These are phyloP conservation scores for Gentiana dahurica DNA, from an alignment of 257 asterid genomes.

Conservation along the genomic window DNA sequence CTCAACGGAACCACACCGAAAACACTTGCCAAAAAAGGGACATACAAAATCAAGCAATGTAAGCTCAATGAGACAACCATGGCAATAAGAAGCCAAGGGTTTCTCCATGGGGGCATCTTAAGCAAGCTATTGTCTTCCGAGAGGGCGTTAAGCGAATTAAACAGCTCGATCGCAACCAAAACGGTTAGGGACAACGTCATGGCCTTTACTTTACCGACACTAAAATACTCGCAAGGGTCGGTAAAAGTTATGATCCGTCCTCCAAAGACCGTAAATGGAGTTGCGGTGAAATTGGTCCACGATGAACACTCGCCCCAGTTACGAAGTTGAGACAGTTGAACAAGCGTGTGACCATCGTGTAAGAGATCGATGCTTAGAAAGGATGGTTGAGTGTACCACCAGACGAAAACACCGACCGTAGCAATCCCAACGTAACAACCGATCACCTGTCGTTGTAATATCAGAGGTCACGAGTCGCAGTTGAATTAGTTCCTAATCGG, in stretches of 20 bases:
- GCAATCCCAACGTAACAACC: slow-evolving; percentile 85
- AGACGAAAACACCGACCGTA: slow-evolving; percentile 73
- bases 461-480: not conserved
- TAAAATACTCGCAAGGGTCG: slow-evolving; percentile 70
- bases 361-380: slow-evolving; percentile 58
- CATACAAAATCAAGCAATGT: slow-evolving; percentile 60
- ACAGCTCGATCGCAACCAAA: slow-evolving; percentile 82
- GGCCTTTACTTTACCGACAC: slow-evolving; percentile 74
- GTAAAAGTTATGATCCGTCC: slow-evolving; percentile 41
- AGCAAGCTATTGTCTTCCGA: slow-evolving; percentile 84
- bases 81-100: slow-evolving; percentile 80
- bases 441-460: slow-evolving; percentile 44
- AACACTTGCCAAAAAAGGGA: slow-evolving; percentile 58
- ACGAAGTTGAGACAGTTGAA: slow-evolving; percentile 70
- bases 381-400: slow-evolving; percentile 82
- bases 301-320: slow-evolving; percentile 85
- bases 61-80: slow-evolving; percentile 55
- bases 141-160: slow-evolving; percentile 77
- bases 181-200: slow-evolving; percentile 81
- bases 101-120: slow-evolving; percentile 86
- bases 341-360: slow-evolving; percentile 68
- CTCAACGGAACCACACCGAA: slow-evolving; percentile 63
- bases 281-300: slow-evolving; percentile 59
- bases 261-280: slow-evolving; percentile 54
- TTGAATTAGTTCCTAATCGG: not conserved